Conservation (phyloP, 129 eudicot species). For the Kitagawia praeruptora region DNA sequence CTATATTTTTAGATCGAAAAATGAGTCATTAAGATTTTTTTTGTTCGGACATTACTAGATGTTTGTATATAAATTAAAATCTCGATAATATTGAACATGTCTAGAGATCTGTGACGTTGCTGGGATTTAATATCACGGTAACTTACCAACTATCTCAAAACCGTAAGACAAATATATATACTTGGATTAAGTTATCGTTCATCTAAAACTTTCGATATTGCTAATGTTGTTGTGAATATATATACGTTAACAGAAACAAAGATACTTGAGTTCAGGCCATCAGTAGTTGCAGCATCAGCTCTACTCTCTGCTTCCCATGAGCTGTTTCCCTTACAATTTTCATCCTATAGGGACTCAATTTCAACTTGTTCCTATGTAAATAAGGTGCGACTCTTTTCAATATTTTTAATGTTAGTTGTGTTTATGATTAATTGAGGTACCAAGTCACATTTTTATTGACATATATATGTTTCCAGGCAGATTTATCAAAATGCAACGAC, state of each 20-base stretch:
- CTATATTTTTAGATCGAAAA: not conserved
- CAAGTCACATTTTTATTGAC: not conserved
- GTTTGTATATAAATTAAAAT: no score
- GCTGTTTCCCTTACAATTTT: constrained; percentile 38
- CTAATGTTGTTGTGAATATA: not conserved
- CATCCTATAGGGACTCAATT: constrained; percentile 26
- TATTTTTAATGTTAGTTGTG: no score
- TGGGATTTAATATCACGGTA: not conserved
- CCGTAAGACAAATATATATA: not conserved
- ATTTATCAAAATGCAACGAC: constrained; percentile 22
- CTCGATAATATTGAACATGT: not conserved
- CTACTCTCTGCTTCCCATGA: constrained; percentile 45
- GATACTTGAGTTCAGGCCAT: constrained; percentile 38
- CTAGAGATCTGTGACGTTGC: not conserved
- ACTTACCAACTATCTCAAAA: not conserved
- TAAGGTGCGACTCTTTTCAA: constrained; percentile 18
- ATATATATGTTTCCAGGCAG: constrained; percentile 20
- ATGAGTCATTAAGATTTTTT: not conserved
- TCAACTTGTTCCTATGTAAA: constrained; percentile 33
- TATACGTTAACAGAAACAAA: constrained; percentile 12
- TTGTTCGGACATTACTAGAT: not conserved
- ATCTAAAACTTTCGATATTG: not conserved
- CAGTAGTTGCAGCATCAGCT: constrained; percentile 45
- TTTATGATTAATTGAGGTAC: not conserved
- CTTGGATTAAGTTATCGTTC: not conserved